Base-by-base conservation (phyloP, 2,329 filamentous ascomycete genomes). In the Aspergillus brasiliensis region DNA sequence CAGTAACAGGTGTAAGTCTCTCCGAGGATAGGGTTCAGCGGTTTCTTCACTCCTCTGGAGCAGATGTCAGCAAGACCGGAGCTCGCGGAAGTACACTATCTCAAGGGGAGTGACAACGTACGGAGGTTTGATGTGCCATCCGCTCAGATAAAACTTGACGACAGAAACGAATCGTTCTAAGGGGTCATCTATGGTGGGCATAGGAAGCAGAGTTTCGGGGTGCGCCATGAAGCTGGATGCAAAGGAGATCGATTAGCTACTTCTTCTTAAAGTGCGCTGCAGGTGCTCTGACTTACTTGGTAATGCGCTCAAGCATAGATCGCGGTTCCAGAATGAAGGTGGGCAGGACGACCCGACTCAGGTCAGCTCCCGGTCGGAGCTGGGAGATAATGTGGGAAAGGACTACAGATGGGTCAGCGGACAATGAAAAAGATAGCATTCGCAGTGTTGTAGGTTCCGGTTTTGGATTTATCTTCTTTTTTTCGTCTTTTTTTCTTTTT, bases 71-170 rank as follows among this genome's bases (percentile, higher is more conserved):
- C 27, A 56, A 23, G 48, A 37, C 15, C 37, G 63, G 49, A 61
- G 48, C 17, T 42, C 40, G 51, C 46, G 8, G 17, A 42, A 28
- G 25, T 25, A 51, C 51, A 11, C 10, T 5, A 48, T 34, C 4
- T 15, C 19, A 31, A 11, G 46, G 21, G 11, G 42, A 44, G 31
- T 42, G 19, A 54, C 21, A 52, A 83, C 91, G 73, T 85, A 96
- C 92, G 92, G 91, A 72, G 95, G 95, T 78, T 94, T 95, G 75
- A 99, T 97, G 77, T 99, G 95, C 95, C 95, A 99, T 71, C 95
- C 95, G 77, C 92, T 97, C 47, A 99, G 83, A 77, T 99, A 99
- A 77, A 99, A 99, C 78, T 96, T 97, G 73, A 97, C 91, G 52
- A 99, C 95, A 13, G 92, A 91, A 28, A 98, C 88, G 73, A 99